Evolutionary conservation across 1,284 basidiomycete genomes (phyloP).

Genomic region (Boletus sp.): DNA sequence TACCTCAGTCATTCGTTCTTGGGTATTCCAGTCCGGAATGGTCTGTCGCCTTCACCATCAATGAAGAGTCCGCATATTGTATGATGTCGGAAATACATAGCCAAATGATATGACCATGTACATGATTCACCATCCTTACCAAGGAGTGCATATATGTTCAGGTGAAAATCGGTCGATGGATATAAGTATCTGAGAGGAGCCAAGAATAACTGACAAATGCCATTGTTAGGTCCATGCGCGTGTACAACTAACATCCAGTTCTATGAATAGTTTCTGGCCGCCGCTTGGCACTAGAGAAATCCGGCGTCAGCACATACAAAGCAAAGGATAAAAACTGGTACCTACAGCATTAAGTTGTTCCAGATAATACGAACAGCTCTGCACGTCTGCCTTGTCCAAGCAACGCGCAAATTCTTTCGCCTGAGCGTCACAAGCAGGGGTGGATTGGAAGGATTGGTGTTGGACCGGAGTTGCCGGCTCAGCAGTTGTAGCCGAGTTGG

Average conservation of each 20-base stretch:
- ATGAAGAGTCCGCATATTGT: too few species aligned
- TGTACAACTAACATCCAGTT: constrained; percentile 6
- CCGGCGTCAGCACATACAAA: constrained; percentile 5
- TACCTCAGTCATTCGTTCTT: too few species aligned
- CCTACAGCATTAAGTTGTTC: constrained; percentile 81
- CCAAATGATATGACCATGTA: too few species aligned
- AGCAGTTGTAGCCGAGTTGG: constrained; percentile 40
- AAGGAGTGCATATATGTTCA: neutral
- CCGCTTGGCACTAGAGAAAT: constrained; percentile 63
- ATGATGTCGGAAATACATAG: too few species aligned
- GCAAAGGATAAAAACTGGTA: constrained; percentile 6
- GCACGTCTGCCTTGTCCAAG: constrained; percentile 71
- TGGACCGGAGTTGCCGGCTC: constrained; percentile 42
- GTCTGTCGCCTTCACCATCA: too few species aligned
- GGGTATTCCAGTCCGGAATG: too few species aligned
- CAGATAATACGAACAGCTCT: constrained; percentile 76
- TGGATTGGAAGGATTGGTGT: constrained; percentile 37
- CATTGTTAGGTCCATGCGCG: constrained; percentile 10
- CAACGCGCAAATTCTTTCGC: constrained; percentile 79
- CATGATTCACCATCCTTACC: too few species aligned
- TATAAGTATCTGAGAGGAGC: constrained; percentile 9
- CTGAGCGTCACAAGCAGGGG: constrained; percentile 61
- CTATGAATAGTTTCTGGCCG: constrained; percentile 60
- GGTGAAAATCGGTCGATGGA: neutral
- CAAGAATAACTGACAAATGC: constrained; percentile 3